Percentiles rank a stretch among this genome's conserved stretches.
Conservation (phyloP, 139 green algal species). For the Asterochloris sp. region DNA sequence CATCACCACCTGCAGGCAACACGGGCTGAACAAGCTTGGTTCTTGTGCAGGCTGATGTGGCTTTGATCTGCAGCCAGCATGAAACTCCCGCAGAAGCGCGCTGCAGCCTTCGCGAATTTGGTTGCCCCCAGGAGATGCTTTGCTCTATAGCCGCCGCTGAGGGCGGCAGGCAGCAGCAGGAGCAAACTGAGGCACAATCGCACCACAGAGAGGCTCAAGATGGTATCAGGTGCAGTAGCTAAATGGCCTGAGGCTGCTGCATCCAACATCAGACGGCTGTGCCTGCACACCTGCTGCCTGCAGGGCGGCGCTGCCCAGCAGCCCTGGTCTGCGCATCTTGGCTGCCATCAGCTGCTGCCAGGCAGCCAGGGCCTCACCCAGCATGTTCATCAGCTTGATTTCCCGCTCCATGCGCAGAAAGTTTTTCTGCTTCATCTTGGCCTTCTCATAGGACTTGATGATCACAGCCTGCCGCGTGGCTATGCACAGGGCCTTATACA, state of each 20-base stretch:
- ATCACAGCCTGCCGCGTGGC: constrained; percentile 50
- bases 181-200: too few species aligned
- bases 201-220: too few species aligned
- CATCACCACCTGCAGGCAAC: background rate
- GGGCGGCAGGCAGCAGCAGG: too few species aligned
- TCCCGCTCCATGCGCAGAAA: constrained; percentile 26
- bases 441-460: constrained; percentile 76
- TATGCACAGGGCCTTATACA: constrained; percentile 57
- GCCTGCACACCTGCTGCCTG: background rate
- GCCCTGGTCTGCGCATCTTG: background rate
- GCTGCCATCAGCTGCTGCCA: background rate
- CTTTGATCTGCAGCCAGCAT: background rate
- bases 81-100: too few species aligned
- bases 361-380: background rate
- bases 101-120: too few species aligned
- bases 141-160: too few species aligned
- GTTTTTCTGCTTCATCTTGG: constrained; percentile 58
- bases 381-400: constrained; percentile 33
- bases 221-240: too few species aligned
- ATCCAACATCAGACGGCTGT: too few species aligned
- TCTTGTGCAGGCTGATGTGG: background rate
- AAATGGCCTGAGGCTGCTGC: too few species aligned
- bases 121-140: too few species aligned
- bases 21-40: background rate
- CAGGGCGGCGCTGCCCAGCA: background rate